phyloP scores from a whole-genome alignment of 2,329 filamentous ascomycete species.

The Fonsecaea monophora region DNA sequence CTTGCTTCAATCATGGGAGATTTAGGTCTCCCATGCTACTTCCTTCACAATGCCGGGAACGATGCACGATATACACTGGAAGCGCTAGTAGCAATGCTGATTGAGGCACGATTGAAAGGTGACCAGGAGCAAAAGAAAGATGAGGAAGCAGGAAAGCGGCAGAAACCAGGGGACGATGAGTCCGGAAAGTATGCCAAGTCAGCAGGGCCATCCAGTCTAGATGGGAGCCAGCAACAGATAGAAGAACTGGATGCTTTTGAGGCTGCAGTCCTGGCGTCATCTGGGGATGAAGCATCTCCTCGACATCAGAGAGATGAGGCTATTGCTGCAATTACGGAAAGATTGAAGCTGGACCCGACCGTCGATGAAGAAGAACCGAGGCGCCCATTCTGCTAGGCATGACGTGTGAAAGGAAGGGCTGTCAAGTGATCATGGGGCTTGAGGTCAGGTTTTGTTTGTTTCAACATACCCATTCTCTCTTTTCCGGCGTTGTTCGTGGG shows the following conservation, averaged over 20 bases:
- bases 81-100: constrained; percentile 70
- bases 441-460: background rate
- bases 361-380: constrained; percentile 22
- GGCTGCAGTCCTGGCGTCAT: constrained; percentile 23
- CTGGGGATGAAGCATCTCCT: constrained; percentile 22
- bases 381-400: constrained; percentile 3
- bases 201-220: constrained; percentile 5
- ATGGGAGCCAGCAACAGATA: constrained; percentile 6
- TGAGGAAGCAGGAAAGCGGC: background rate
- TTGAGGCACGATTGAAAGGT: constrained; percentile 45
- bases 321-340: constrained; percentile 18
- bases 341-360: constrained; percentile 21
- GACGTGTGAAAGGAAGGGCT: background rate
- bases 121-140: constrained; percentile 30
- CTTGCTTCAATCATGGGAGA: constrained; percentile 68
- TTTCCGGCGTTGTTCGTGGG: background rate
- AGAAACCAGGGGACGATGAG: background rate
- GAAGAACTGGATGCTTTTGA: constrained; percentile 26
- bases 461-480: background rate
- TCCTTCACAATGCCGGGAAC: constrained; percentile 87
- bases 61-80: constrained; percentile 82
- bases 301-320: constrained; percentile 14
- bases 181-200: background rate
- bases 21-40: constrained; percentile 66
- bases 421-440: background rate